Percentiles rank a stretch among this genome's conserved stretches.
Conservation (phyloP, 2,329 filamentous ascomycete genomes). For the Endothia cerciana region DNA sequence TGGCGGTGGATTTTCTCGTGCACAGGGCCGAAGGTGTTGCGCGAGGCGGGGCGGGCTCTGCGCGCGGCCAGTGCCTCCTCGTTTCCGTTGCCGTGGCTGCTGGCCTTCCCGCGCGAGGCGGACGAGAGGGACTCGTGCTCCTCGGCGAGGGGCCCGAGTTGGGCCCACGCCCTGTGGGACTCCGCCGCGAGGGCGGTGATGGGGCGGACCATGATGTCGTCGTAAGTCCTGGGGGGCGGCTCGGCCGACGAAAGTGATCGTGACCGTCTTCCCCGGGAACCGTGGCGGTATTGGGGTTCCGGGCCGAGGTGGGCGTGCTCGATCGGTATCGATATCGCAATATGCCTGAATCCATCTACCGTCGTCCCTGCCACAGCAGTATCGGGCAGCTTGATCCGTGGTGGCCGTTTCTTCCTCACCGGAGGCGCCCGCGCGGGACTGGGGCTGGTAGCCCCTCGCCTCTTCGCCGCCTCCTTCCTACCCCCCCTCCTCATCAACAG, state of each 20-base stretch:
- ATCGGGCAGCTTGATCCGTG: slow-evolving; percentile 53
- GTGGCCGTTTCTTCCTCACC: slow-evolving; percentile 30
- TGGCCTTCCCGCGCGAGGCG: slow-evolving; percentile 14
- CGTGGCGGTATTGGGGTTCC: slow-evolving; percentile 34
- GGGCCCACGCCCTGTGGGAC: slow-evolving; percentile 24
- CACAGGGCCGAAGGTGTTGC: slow-evolving; percentile 24
- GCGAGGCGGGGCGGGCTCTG: slow-evolving; percentile 20
- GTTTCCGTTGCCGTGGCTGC: slow-evolving; percentile 26
- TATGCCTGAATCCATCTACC: slow-evolving; percentile 57
- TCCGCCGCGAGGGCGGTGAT: slow-evolving; percentile 21
- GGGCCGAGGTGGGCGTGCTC: slow-evolving; percentile 51
- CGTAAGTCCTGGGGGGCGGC: slow-evolving; percentile 2
- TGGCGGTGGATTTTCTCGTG: slow-evolving; percentile 35
- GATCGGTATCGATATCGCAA: slow-evolving; percentile 63
- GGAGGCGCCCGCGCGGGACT: slow-evolving; percentile 6
- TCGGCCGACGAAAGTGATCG: slow-evolving; percentile 12
- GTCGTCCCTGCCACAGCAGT: slow-evolving; percentile 59
- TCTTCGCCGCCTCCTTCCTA: slow-evolving; percentile 37
- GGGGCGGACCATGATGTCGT: slow-evolving; percentile 15
- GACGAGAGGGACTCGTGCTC: slow-evolving; percentile 37
- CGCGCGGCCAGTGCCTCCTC: slow-evolving; percentile 38
- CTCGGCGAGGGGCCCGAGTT: slow-evolving; percentile 43
- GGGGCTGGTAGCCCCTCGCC: slow-evolving; percentile 26
- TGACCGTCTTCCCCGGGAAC: slow-evolving; percentile 3
- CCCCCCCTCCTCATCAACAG: slow-evolving; percentile 45